Evolutionary conservation across 2,329 filamentous ascomycete species (phyloP).

Genomic region (Penicillium corylophilum): DNA sequence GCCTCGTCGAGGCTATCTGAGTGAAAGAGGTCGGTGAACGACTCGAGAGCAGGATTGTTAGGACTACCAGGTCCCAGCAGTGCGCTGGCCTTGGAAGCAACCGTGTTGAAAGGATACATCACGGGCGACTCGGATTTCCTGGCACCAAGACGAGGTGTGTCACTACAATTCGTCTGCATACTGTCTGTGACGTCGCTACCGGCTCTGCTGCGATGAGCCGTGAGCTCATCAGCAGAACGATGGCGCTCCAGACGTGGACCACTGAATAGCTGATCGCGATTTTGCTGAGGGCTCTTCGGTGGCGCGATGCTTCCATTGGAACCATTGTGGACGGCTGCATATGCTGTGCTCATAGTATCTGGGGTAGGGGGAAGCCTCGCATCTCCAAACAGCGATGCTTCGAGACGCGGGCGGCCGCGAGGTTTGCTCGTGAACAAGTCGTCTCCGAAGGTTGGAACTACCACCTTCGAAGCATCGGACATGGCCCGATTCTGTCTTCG

Average conservation of each 20-base stretch:
- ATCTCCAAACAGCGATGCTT: conserved; percentile 34
- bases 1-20: conserved; percentile 21
- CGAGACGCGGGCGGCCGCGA: conserved; percentile 28
- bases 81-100: conserved; percentile 26
- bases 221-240: conserved; percentile 36
- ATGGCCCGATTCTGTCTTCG: conserved; percentile 18
- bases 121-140: conserved; percentile 26
- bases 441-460: conserved; percentile 21
- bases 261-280: conserved; percentile 23
- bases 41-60: conserved; percentile 21
- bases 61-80: conserved; percentile 27
- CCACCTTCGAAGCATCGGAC: conserved; percentile 23
- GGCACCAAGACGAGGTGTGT: conserved; percentile 27
- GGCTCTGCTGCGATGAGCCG: conserved; percentile 31
- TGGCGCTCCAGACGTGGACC: conserved; percentile 27
- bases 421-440: conserved; percentile 26
- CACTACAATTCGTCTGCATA: conserved; percentile 34
- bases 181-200: conserved; percentile 31
- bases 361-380: conserved; percentile 42
- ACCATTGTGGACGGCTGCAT: conserved; percentile 29
- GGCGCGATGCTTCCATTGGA: conserved; percentile 38
- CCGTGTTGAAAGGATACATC: conserved; percentile 33
- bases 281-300: conserved; percentile 23
- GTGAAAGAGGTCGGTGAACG: conserved; percentile 23
- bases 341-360: conserved; percentile 45